Evolutionary conservation across 2,329 filamentous ascomycete species (phyloP).

Genomic region (Curvularia lunata): DNA sequence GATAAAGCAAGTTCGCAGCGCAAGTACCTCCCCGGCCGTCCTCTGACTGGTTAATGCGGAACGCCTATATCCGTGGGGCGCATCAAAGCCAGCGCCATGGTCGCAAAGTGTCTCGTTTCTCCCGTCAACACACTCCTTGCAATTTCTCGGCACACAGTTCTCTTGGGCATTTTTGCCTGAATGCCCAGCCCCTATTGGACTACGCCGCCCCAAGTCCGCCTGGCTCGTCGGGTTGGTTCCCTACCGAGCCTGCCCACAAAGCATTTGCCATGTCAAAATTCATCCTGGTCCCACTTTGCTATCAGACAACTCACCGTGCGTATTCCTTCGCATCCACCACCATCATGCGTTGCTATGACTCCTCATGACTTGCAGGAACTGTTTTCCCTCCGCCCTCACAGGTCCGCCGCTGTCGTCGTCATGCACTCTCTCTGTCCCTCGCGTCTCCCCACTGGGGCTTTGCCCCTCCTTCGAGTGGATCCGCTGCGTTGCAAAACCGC

Average conservation of each 20-base stretch:
- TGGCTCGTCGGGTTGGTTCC: constrained; percentile 28
- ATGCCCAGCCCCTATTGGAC: constrained; percentile 38
- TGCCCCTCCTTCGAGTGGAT: constrained; percentile 6
- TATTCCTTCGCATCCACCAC: constrained; percentile 31
- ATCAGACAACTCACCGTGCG: constrained; percentile 50
- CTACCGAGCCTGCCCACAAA: constrained; percentile 41
- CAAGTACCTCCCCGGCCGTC: constrained; percentile 20
- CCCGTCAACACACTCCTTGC: constrained; percentile 38
- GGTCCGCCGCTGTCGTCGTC: constrained; percentile 4
- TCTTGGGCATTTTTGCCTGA: constrained; percentile 43
- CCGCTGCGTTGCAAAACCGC: constrained; percentile 2
- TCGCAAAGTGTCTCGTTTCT: constrained; percentile 35
- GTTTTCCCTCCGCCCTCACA: constrained; percentile 38
- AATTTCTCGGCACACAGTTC: constrained; percentile 46
- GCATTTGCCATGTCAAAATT: constrained; percentile 33
- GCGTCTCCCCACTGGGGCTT: constrained; percentile 4
- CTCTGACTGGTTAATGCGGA: constrained; percentile 41
- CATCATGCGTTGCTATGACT: constrained; percentile 37
- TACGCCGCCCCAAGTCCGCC: constrained; percentile 27
- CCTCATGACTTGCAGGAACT: constrained; percentile 28
- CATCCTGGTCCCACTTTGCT: constrained; percentile 31
- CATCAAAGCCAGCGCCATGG: constrained; percentile 40
- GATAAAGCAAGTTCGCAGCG: constrained; percentile 39
- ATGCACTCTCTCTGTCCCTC: too few relatives aligned
- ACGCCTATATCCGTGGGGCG: constrained; percentile 43